phyloP scores from a whole-genome alignment of 805 yeast genomes.

The Candida vaughaniae region DNA sequence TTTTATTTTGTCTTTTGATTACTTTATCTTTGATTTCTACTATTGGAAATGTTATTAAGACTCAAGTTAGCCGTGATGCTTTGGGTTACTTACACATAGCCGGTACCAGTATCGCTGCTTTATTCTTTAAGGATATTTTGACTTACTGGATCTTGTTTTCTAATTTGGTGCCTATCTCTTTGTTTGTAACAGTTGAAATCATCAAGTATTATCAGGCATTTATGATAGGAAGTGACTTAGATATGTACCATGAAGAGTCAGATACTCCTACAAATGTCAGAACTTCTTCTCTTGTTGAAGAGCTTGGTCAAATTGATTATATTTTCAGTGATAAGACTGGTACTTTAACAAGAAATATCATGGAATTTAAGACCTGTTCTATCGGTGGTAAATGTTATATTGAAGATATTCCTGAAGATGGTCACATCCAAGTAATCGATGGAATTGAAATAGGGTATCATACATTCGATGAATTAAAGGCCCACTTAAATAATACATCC shows the following conservation, averaged over 20 bases:
- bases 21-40: conserved; percentile 77
- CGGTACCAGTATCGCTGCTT: conserved; percentile 62
- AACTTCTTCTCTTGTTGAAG: conserved; percentile 94
- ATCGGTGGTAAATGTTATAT: conserved; percentile 91
- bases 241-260: conserved; percentile 80
- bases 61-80: conserved; percentile 49
- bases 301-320: conserved; percentile 93
- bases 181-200: conserved; percentile 94
- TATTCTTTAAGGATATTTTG: conserved; percentile 82
- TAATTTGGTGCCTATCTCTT: conserved; percentile 94
- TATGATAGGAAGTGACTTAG: conserved; percentile 91
- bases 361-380: conserved; percentile 94
- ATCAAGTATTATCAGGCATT: conserved; percentile 94
- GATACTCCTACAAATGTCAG: conserved; percentile 96
- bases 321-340: conserved; percentile 98
- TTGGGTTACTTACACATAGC: conserved; percentile 67
- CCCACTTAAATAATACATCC: conserved; percentile 43
- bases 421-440: conserved; percentile 63
- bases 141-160: conserved; percentile 97
- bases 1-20: conserved; percentile 77
- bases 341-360: conserved; percentile 89
- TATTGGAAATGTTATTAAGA: conserved; percentile 79
- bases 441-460: conserved; percentile 81
- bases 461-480: conserved; percentile 58
- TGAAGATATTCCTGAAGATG: conserved; percentile 88